Conservation (phyloP, 352 stramenopile genomes). For the Globisporangium megalacanthum region DNA sequence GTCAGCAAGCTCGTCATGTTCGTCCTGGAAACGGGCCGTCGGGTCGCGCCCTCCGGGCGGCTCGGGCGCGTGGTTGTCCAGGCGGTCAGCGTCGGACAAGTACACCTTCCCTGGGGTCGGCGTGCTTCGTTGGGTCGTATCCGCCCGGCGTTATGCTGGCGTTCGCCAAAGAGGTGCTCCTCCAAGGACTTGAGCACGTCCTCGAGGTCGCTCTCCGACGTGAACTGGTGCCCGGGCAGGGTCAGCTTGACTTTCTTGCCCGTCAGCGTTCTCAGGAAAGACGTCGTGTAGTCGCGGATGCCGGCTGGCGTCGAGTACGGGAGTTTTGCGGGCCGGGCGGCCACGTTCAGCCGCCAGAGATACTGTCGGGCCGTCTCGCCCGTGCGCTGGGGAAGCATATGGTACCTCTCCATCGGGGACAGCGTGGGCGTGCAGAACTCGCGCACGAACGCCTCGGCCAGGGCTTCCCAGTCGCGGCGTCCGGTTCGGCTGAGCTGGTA, state of each 20-base stretch:
- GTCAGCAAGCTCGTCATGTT: too few species aligned
- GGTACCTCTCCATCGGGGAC: background rate
- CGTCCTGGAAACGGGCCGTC: too few species aligned
- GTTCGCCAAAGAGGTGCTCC: background rate
- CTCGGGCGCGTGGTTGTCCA: background rate
- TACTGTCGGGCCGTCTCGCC: background rate
- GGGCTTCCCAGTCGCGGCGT: background rate
- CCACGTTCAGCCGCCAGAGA: background rate
- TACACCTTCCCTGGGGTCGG: too few species aligned
- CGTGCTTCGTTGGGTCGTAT: background rate
- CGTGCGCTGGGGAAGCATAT: background rate
- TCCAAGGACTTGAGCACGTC: background rate
- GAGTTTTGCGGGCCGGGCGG: background rate
- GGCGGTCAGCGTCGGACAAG: too few species aligned
- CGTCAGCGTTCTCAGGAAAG: background rate
- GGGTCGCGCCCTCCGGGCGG: too few species aligned
- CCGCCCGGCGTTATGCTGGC: background rate
- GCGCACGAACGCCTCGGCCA: background rate
- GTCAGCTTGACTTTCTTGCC: background rate
- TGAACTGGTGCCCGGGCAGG: background rate
- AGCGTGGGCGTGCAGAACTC: background rate
- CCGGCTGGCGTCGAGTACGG: background rate
- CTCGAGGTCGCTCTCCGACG: background rate
- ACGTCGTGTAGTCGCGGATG: background rate
- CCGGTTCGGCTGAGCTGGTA: background rate